Conservation (phyloP, 306 rosid species). For the Erythrophleum fordii region DNA sequence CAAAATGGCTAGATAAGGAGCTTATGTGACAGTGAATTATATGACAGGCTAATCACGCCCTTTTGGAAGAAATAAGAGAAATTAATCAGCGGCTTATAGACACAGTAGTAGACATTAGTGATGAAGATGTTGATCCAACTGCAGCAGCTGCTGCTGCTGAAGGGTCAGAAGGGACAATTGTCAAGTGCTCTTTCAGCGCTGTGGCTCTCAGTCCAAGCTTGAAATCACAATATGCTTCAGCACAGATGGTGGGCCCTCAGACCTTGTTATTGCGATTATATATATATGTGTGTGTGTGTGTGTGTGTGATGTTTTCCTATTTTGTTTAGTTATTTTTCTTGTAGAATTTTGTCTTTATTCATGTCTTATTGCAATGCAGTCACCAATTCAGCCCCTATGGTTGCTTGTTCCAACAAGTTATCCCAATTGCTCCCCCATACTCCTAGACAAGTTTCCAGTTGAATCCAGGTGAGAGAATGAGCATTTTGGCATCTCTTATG, state of each 20-base stretch:
- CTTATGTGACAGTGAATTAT: background rate
- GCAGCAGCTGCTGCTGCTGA: constrained; percentile 66
- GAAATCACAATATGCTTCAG: constrained; percentile 80
- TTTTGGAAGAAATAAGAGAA: constrained; percentile 84
- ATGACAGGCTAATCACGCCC: constrained; percentile 82
- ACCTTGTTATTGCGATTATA: constrained; percentile 6
- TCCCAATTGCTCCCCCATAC: constrained; percentile 85
- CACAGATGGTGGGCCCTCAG: constrained; percentile 66
- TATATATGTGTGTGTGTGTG: too few relatives aligned
- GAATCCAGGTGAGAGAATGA: constrained; percentile 70
- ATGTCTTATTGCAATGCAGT: constrained; percentile 59
- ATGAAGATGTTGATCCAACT: constrained; percentile 77
- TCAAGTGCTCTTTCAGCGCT: constrained; percentile 85
- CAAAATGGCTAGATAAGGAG: constrained; percentile 1
- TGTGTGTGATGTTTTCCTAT: background rate
- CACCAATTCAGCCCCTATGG: constrained; percentile 86
- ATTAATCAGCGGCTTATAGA: constrained; percentile 85
- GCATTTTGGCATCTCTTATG: constrained; percentile 31
- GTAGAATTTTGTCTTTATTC: constrained; percentile 28
- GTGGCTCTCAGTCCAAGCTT: constrained; percentile 88
- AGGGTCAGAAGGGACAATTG: constrained; percentile 79
- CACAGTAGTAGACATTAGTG: constrained; percentile 76
- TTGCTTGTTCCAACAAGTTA: constrained; percentile 90
- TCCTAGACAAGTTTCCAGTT: constrained; percentile 82
- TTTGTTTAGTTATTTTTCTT: background rate